Base-by-base conservation (phyloP, 306 rosid genomes). In the Notholithocarpus densiflorus region DNA sequence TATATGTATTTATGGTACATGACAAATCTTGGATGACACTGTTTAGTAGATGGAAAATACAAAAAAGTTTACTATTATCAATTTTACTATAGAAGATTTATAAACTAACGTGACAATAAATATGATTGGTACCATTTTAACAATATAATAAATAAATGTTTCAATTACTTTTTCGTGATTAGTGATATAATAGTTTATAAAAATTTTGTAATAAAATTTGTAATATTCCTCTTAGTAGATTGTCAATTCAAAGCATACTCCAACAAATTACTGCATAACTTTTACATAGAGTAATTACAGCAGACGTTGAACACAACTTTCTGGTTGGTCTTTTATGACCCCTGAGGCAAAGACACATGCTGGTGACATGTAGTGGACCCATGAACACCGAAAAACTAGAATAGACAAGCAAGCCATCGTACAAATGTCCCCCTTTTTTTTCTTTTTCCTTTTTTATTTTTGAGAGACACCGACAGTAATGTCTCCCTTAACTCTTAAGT, bases 261-360 rank as follows among this genome's bases (percentile, higher is more conserved):
- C 24, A 31, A 65, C 14, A 26, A 65, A 64, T 40, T 40, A 40
- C 45, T 2, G 45, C 45, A 40, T 7, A 40, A 40, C 45, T 40
- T 40, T 7, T 40, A 40, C 45, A 40, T 40, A 2, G 12, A 40
- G 45, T 40, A 40, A n/a, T 59, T 18, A 29, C 51, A 71, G 10
- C 19, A 72, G 34, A n/a, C 59, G 77, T 74, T 76, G 48, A 45
- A 61, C 73, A 53, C 40, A 84, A 77, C 53, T 51, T 56, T 66
- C 34, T 71, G 60, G 64, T 77, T 76, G 76, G 77, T 23, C 60
- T 64, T 71, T 48, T 68, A 15, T 73, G 70, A 61, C 78, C 75
- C 61, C 78, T 61, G 83, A 78, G 80, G 78, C 86, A 71, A 83
- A 80, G 81, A 66, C 84, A 78, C 75, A 83, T 70, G 79, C 77